Percentiles rank a stretch among this genome's conserved stretches.
phyloP scores from a whole-genome alignment of 345 rosid genomes.

The Lumnitzera littorea region DNA sequence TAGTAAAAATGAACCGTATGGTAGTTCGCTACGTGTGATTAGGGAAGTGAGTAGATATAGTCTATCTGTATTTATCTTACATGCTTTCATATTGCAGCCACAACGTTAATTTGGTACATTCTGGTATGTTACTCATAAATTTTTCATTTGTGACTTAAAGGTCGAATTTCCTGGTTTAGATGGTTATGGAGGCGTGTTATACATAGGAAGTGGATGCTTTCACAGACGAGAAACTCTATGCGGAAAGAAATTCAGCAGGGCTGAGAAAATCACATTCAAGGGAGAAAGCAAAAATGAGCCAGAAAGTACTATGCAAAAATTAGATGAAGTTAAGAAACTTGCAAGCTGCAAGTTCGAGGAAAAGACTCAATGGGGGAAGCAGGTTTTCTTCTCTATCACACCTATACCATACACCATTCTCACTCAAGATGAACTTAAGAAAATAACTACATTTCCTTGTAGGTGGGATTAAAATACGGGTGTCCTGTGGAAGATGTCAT shows the following conservation, averaged over 20 bases:
- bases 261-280: conserved; percentile 14
- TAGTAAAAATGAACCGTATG: conserved; percentile 51
- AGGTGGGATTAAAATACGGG: conserved; percentile 74
- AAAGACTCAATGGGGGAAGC: conserved; percentile 63
- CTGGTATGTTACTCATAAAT: neutral
- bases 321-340: conserved; percentile 33
- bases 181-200: conserved; percentile 64
- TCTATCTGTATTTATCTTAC: too few species aligned
- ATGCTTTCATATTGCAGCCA: too few species aligned
- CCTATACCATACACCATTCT: neutral
- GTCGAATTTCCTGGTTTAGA: conserved; percentile 58
- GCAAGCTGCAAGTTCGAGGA: conserved; percentile 55
- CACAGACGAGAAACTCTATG: conserved; percentile 69
- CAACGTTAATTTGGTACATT: neutral
- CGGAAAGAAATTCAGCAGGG: conserved; percentile 28
- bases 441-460: conserved; percentile 11
- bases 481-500: conserved; percentile 77
- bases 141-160: conserved; percentile 20
- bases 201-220: conserved; percentile 72
- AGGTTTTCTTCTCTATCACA: conserved; percentile 26
- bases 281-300: conserved; percentile 5
- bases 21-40: conserved; percentile 13
- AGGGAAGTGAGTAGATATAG: conserved; percentile 17
- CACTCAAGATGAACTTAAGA: neutral
- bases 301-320: conserved; percentile 8